These are phyloP conservation scores for Parastagonospora nodorum DNA, from an alignment of 2,329 filamentous ascomycete genomes.

Conservation along the genomic window DNA sequence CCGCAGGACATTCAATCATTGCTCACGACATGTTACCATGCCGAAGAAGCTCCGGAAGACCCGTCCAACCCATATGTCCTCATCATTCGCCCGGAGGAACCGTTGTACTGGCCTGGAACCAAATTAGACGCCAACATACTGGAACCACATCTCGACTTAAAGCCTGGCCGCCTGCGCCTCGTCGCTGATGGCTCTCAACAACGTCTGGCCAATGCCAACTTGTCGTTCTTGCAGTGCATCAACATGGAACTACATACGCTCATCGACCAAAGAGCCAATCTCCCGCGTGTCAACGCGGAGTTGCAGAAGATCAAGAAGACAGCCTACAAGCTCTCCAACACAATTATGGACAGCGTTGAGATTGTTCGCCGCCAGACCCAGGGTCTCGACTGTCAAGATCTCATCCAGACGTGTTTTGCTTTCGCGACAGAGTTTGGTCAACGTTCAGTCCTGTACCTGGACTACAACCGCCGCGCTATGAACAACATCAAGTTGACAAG, in stretches of 20 bases:
- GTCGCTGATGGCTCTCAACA: slow-evolving; percentile 86
- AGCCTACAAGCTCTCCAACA: slow-evolving; percentile 93
- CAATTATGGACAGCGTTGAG: slow-evolving; percentile 98
- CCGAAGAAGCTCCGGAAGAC: slow-evolving; percentile 72
- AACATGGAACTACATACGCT: slow-evolving; percentile 86
- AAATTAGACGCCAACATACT: slow-evolving; percentile 73
- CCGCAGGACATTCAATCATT: slow-evolving; percentile 84
- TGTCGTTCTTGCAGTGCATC: slow-evolving; percentile 75
- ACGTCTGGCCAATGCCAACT: slow-evolving; percentile 77
- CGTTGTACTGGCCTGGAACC: slow-evolving; percentile 80
- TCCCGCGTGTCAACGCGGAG: slow-evolving; percentile 88
- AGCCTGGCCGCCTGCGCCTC: slow-evolving; percentile 82
- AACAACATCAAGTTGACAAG: slow-evolving; percentile 96
- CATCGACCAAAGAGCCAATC: slow-evolving; percentile 89
- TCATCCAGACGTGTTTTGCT: slow-evolving; percentile 96
- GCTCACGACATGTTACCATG: slow-evolving; percentile 77
- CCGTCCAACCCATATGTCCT: slow-evolving; percentile 81
- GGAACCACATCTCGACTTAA: slow-evolving; percentile 81
- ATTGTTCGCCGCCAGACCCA: slow-evolving; percentile 85
- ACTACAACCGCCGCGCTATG: slow-evolving; percentile 92
- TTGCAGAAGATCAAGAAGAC: slow-evolving; percentile 94
- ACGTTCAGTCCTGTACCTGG: slow-evolving; percentile 91
- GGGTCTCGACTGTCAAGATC: slow-evolving; percentile 86
- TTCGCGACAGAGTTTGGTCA: slow-evolving; percentile 99
- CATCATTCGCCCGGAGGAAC: slow-evolving; percentile 79